A percentile compares a stretch with the other conserved stretches of the same genome.
phyloP scores from a whole-genome alignment of 2,329 filamentous ascomycete species.

The Plenodomus lindquistii region DNA sequence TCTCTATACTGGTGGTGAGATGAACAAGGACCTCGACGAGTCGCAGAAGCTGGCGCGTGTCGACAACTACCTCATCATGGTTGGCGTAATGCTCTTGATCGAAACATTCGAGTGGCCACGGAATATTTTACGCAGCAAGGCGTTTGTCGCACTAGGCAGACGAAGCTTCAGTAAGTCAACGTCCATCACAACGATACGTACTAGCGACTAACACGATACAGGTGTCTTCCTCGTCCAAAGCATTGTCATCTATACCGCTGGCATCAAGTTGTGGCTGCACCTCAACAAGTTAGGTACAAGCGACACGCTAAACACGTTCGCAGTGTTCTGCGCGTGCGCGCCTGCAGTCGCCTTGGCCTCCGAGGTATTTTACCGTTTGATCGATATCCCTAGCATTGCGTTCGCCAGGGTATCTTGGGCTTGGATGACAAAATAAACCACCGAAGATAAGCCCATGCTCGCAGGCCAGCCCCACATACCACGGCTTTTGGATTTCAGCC shows the following conservation, averaged over 20 bases:
- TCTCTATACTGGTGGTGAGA: conserved; percentile 44
- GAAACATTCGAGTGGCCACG: conserved; percentile 47
- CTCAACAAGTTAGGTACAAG: conserved; percentile 19
- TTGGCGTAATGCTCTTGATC: conserved; percentile 48
- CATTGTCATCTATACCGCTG: conserved; percentile 48
- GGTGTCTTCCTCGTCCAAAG: conserved; percentile 50
- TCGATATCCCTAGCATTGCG: conserved; percentile 40
- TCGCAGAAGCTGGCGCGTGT: conserved; percentile 45
- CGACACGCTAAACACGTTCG: conserved; percentile 17
- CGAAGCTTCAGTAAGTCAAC: conserved; percentile 50
- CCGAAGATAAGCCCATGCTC: background rate
- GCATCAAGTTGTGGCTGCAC: conserved; percentile 52
- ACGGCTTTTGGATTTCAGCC: background rate
- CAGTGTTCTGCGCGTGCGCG: conserved; percentile 30
- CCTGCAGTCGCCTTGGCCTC: conserved; percentile 20
- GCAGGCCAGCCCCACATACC: background rate
- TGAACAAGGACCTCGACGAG: conserved; percentile 42
- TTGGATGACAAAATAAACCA: conserved; percentile 26
- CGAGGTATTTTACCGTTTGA: conserved; percentile 35
- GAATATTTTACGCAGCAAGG: conserved; percentile 37
- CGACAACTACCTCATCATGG: conserved; percentile 51
- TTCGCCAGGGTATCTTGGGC: conserved; percentile 25
- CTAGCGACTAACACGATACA: conserved; percentile 21
- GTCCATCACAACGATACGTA: background rate
- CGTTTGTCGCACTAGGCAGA: conserved; percentile 46